phyloP scores from a whole-genome alignment of 2,329 filamentous ascomycete genomes.

The Aureobasidium subglaciale region DNA sequence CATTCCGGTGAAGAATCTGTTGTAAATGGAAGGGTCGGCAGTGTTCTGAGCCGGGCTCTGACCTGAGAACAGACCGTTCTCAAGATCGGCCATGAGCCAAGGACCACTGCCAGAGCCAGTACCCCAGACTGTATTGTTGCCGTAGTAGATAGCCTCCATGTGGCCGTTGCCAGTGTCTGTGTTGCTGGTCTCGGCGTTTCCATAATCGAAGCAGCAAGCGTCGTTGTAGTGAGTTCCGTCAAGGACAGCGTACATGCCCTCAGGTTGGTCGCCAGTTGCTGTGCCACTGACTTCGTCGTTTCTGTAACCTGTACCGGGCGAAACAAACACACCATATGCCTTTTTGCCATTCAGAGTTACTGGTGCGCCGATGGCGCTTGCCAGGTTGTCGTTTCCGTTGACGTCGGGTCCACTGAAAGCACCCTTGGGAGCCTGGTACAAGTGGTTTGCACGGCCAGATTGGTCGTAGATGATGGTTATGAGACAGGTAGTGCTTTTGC shows the following conservation, averaged over 20 bases:
- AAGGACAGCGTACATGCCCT: slow-evolving; percentile 56
- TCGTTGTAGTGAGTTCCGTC: slow-evolving; percentile 55
- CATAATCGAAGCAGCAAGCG: slow-evolving; percentile 45
- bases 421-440: slow-evolving; percentile 52
- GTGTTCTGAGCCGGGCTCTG: slow-evolving; percentile 39
- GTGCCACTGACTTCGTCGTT: slow-evolving; percentile 48
- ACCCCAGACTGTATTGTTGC: slow-evolving; percentile 49
- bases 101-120: slow-evolving; percentile 52
- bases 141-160: slow-evolving; percentile 65
- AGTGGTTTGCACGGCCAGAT: slow-evolving; percentile 54
- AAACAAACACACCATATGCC: slow-evolving; percentile 57
- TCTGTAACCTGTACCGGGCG: slow-evolving; percentile 57
- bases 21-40: slow-evolving; percentile 45
- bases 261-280: slow-evolving; percentile 48
- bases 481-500: slow-evolving; percentile 22
- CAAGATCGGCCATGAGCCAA: slow-evolving; percentile 64
- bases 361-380: slow-evolving; percentile 53
- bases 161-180: slow-evolving; percentile 51
- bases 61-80: slow-evolving; percentile 60
- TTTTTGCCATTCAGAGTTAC: slow-evolving; percentile 49
- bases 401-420: slow-evolving; percentile 52
- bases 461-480: slow-evolving; percentile 49
- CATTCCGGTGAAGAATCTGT: slow-evolving; percentile 51
- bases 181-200: slow-evolving; percentile 36
- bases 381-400: slow-evolving; percentile 54